phyloP scores from a whole-genome alignment of 352 stramenopile genomes.

The Globisporangium irregulare region DNA sequence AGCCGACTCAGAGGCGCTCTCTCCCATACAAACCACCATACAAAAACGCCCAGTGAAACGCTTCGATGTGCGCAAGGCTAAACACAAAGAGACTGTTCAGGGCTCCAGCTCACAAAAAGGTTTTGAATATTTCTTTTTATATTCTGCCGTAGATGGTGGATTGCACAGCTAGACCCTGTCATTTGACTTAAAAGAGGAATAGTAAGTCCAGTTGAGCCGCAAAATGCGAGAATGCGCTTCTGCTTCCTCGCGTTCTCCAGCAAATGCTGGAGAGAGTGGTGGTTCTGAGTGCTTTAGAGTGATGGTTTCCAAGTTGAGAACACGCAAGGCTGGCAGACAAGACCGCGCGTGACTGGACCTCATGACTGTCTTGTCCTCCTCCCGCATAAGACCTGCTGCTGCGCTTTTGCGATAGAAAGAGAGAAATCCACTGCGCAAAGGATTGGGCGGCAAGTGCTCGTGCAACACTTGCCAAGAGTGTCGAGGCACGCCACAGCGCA shows the following conservation, averaged over 20 bases:
- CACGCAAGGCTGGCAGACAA: neutral
- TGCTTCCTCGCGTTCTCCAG: neutral
- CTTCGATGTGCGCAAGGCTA: neutral
- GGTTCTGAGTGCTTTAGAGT: neutral
- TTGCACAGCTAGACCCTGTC: neutral
- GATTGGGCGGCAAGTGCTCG: neutral
- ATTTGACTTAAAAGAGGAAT: neutral
- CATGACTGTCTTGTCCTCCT: neutral
- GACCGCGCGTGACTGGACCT: neutral
- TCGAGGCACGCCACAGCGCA: neutral
- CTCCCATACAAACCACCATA: constrained; percentile 5
- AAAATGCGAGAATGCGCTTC: neutral
- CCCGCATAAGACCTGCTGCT: neutral
- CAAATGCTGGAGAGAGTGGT: neutral
- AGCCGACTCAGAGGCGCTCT: neutral
- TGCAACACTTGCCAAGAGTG: neutral
- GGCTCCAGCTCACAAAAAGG: neutral
- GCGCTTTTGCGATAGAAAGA: neutral
- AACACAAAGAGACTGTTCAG: neutral
- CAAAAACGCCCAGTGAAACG: neutral
- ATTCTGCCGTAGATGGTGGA: neutral
- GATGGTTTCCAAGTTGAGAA: neutral
- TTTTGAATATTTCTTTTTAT: neutral
- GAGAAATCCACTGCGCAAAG: neutral
- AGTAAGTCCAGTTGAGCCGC: neutral